A percentile compares a stretch with the other conserved stretches of the same genome.
phyloP scores from a whole-genome alignment of 352 stramenopile species.

The Phytophthora aleatoria region DNA sequence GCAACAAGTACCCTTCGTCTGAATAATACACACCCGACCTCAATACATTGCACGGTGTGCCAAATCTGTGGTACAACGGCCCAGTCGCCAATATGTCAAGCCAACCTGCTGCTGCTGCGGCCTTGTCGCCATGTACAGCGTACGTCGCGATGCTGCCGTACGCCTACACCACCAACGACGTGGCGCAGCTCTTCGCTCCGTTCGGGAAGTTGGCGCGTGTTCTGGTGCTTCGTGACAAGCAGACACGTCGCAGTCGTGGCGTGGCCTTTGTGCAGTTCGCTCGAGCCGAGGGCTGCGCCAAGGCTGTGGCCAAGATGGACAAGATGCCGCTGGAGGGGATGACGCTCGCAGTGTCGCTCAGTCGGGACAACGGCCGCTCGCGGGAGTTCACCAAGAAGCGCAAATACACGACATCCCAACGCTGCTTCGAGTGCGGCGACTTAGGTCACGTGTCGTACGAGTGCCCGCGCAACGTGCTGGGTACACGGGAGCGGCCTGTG shows the following conservation, averaged over 20 bases:
- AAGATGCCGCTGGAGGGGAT: slow-evolving; percentile 65
- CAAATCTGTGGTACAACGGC: not conserved
- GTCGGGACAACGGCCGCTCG: slow-evolving; percentile 82
- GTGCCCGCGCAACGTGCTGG: slow-evolving; percentile 85
- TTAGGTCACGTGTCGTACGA: slow-evolving; percentile 84
- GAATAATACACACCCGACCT: slow-evolving; percentile 5
- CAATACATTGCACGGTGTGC: not conserved
- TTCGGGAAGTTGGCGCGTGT: slow-evolving; percentile 80
- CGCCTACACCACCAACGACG: slow-evolving; percentile 87
- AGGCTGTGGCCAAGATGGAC: slow-evolving; percentile 63
- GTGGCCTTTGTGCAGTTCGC: slow-evolving; percentile 90
- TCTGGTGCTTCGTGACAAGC: slow-evolving; percentile 76
- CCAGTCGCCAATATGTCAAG: slow-evolving; percentile 4
- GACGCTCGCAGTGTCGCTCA: slow-evolving; percentile 64
- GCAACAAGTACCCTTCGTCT: not conserved
- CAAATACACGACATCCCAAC: slow-evolving; percentile 65
- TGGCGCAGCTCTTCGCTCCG: slow-evolving; percentile 82
- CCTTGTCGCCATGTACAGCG: slow-evolving; percentile 52
- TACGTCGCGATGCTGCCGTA: slow-evolving; percentile 91
- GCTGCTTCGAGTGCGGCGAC: slow-evolving; percentile 87
- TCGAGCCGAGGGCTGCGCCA: slow-evolving; percentile 57
- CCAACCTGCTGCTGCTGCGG: not conserved
- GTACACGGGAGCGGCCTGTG: slow-evolving; percentile 62
- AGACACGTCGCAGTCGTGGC: slow-evolving; percentile 72
- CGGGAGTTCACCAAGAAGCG: slow-evolving; percentile 82